Base-by-base conservation (phyloP, 371 early-diverging fungal genomes). In the Mortierella sp. region DNA sequence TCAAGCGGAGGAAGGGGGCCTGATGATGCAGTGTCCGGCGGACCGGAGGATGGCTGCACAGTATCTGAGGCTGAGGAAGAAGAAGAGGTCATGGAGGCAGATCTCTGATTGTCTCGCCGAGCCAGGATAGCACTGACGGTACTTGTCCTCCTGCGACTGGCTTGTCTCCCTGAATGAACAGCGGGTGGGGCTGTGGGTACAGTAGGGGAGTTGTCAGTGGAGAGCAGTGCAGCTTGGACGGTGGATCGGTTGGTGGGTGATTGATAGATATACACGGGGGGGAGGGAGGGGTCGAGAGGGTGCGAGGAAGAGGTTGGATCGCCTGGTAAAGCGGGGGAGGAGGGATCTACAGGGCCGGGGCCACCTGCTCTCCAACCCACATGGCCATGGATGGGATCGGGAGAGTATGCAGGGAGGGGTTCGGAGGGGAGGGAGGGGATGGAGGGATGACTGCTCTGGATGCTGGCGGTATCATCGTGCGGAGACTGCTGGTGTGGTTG, bases 181-280 rank as follows among this genome's bases (percentile, higher is more conserved):
- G 30, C 30, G 4, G 46, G 19, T 14, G 24, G 47, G 2, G 39
- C 18, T 2, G 59, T 42, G 18, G 54, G 30, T 28, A 69, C 70
- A 0, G 53, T 28, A 16, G 70, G 70, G 13, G 70, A 62, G 47
- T 69, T 69, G 47, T 69, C 70, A 2, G 58, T 62, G 28, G 63
- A 51, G 34, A 69, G 46, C 48, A 69, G 27, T 1, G 70, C 70
- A 19, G 58, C 38, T 23, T 69, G 70, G 28, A 54, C 63, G 4
- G 62, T 41, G 3, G 62, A 61, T 1, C 62, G 70, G 9, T 31
- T 46, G 16, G 61, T 31, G 10, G 68, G 62, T 6, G 61, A n/a
- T 31, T 68, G 68, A 28, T 68, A 68, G 19, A 61, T 50, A 41
- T 68, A 68, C 12, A 68, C 41, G 10, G 68, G 68, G 18, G 70